Evolutionary conservation across 1,284 basidiomycete species (phyloP).

Genomic region (Malassezia caprae): DNA sequence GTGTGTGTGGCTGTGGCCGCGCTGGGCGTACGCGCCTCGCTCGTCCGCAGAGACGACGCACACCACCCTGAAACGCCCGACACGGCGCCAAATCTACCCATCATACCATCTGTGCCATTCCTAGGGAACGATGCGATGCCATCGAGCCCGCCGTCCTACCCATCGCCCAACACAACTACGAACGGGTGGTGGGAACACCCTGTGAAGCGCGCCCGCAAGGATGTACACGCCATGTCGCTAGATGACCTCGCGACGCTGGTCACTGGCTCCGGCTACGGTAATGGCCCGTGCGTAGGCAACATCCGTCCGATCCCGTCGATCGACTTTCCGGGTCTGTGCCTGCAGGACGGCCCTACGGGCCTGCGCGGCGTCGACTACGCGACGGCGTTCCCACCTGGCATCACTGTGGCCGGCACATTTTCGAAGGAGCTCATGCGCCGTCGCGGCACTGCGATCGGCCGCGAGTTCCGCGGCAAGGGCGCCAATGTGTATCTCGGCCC

Average conservation of each 20-base stretch:
- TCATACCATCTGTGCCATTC: constrained; percentile 17
- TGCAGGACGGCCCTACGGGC: constrained; percentile 55
- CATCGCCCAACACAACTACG: constrained; percentile 25
- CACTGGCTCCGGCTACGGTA: constrained; percentile 43
- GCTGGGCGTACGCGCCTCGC: neutral
- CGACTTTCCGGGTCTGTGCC: constrained; percentile 61
- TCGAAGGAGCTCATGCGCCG: constrained; percentile 63
- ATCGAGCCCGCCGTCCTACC: constrained; percentile 30
- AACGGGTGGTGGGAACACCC: constrained; percentile 56
- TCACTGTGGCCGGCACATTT: constrained; percentile 63
- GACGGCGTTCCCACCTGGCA: constrained; percentile 59
- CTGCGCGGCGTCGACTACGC: constrained; percentile 52
- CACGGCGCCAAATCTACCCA: neutral
- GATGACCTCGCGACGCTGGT: constrained; percentile 52
- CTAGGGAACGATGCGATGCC: constrained; percentile 28
- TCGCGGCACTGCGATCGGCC: constrained; percentile 65
- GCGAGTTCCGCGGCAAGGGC: constrained; percentile 69
- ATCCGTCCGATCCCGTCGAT: constrained; percentile 53
- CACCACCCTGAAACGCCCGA: constrained; percentile 3
- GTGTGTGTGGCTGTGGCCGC: neutral
- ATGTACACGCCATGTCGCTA: constrained; percentile 49
- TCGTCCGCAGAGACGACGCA: neutral
- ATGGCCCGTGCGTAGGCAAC: constrained; percentile 37
- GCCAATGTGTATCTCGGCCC: constrained; percentile 61
- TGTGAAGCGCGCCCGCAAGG: constrained; percentile 51